Percentiles rank a stretch among this genome's conserved stretches.
These are phyloP conservation scores for Rhinocladiella similis DNA, from an alignment of 2,329 filamentous ascomycete genomes.

Conservation along the genomic window DNA sequence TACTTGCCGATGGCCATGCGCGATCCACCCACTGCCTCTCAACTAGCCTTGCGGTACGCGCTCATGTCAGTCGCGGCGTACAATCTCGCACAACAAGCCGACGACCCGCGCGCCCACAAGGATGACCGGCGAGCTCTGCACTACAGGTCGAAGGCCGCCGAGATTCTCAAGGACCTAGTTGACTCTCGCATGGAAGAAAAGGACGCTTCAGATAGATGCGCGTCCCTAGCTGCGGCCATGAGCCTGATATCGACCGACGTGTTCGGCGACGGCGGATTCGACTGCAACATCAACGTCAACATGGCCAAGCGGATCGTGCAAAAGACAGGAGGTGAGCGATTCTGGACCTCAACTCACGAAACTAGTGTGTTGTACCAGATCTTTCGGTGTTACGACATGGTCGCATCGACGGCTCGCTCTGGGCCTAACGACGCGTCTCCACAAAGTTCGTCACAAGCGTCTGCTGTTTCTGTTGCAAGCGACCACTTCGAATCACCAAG, in stretches of 20 bases:
- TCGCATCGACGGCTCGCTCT: not conserved
- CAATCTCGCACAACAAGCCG: constrained; percentile 3
- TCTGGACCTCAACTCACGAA: not conserved
- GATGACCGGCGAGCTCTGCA: not conserved
- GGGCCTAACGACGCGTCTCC: not conserved
- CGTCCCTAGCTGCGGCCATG: constrained; percentile 3
- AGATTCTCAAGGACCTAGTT: not conserved
- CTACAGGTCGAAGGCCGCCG: not conserved
- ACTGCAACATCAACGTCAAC: not conserved
- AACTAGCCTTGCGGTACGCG: constrained; percentile 5
- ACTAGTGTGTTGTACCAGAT: constrained; percentile 5
- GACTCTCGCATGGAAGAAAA: not conserved
- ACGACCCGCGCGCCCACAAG: not conserved
- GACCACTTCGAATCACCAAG: not conserved
- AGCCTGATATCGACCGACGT: constrained; percentile 7
- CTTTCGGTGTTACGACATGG: constrained; percentile 5
- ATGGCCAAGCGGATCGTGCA: not conserved
- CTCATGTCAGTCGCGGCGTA: constrained; percentile 11
- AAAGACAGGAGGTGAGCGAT: constrained; percentile 2
- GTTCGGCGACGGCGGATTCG: not conserved
- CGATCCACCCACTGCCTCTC: not conserved
- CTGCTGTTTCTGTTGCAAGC: not conserved
- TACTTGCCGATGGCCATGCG: constrained; percentile 9
- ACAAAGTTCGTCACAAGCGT: no score
- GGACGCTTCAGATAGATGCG: not conserved